Evolutionary conservation across 75 land plant genomes (phyloP).

Genomic region (Pinus tabuliformis): DNA sequence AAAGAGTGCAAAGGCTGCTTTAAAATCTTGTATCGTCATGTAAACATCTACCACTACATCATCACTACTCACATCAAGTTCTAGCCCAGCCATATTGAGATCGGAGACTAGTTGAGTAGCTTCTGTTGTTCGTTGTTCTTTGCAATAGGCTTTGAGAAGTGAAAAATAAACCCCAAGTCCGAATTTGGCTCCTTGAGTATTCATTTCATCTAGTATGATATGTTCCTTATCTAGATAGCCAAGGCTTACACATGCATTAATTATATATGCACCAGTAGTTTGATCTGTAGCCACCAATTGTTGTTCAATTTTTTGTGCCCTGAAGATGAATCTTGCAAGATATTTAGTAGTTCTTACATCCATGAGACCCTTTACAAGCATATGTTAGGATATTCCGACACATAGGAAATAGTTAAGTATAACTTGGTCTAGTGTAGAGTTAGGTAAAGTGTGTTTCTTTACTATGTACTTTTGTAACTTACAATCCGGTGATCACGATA

Average conservation of each 20-base stretch:
- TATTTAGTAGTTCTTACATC: constrained; percentile 30
- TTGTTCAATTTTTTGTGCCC: constrained; percentile 46
- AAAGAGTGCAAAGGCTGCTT: constrained; percentile 70
- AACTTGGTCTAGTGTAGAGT: too few relatives aligned
- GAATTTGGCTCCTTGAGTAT: constrained; percentile 33
- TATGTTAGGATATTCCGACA: neutral
- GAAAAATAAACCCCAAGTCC: constrained; percentile 63
- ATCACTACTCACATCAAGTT: constrained; percentile 41
- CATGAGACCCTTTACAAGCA: constrained; percentile 47
- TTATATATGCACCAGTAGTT: constrained; percentile 45
- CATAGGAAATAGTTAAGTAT: too few relatives aligned
- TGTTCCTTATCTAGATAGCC: constrained; percentile 62
- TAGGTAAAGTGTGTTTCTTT: too few relatives aligned
- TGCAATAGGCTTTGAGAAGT: constrained; percentile 61
- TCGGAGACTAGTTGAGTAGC: constrained; percentile 64
- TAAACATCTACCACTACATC: constrained; percentile 66
- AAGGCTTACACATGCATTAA: constrained; percentile 46
- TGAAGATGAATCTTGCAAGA: constrained; percentile 40
- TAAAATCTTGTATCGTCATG: constrained; percentile 72
- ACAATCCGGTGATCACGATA: too few relatives aligned
- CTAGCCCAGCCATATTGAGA: constrained; percentile 37
- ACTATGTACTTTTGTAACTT: too few relatives aligned
- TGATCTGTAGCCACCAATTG: constrained; percentile 12
- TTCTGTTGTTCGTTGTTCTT: constrained; percentile 60
- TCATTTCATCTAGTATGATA: constrained; percentile 63